Percentiles rank a stretch among this genome's conserved stretches.
Evolutionary conservation across 495 filamentous ascomycete species (phyloP).

Genomic region (Aspergillus baeticus): DNA sequence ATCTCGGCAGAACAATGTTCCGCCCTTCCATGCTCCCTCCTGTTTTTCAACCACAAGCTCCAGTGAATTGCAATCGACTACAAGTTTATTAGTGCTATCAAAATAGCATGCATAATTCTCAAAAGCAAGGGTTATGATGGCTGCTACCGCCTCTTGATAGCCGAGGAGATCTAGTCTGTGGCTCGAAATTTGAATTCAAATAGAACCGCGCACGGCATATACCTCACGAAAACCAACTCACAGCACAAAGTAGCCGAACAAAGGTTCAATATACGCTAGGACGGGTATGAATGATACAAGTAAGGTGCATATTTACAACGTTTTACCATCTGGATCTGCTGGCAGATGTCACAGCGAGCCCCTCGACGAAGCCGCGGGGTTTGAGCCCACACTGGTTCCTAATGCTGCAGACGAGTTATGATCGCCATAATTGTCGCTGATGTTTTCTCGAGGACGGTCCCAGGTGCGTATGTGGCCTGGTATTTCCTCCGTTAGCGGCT

Average conservation of each 20-base stretch:
- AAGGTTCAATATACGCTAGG: neutral
- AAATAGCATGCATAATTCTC: too few relatives aligned
- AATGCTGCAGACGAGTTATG: constrained; percentile 20
- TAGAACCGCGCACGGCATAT: too few relatives aligned
- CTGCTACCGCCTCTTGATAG: neutral
- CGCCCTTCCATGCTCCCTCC: neutral
- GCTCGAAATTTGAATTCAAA: too few relatives aligned
- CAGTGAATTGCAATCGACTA: too few relatives aligned
- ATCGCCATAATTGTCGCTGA: constrained; percentile 28
- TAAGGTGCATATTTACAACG: constrained; percentile 8
- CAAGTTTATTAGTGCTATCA: too few relatives aligned
- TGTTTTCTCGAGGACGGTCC: constrained; percentile 70
- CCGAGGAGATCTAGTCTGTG: too few relatives aligned
- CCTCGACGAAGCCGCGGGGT: constrained; percentile 16
- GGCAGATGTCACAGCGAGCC: constrained; percentile 18
- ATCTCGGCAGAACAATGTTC: constrained; percentile 5
- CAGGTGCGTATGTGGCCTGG: constrained; percentile 86
- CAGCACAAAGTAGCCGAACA: neutral
- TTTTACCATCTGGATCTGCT: neutral
- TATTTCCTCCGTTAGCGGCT: constrained; percentile 15
- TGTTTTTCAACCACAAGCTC: too few relatives aligned
- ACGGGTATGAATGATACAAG: constrained; percentile 12
- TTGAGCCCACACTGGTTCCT: constrained; percentile 22
- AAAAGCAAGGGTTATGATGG: too few relatives aligned
- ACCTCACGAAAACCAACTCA: neutral